Evolutionary conservation across 2,329 filamentous ascomycete genomes (phyloP).

Genomic region (Aspergillus latus): DNA sequence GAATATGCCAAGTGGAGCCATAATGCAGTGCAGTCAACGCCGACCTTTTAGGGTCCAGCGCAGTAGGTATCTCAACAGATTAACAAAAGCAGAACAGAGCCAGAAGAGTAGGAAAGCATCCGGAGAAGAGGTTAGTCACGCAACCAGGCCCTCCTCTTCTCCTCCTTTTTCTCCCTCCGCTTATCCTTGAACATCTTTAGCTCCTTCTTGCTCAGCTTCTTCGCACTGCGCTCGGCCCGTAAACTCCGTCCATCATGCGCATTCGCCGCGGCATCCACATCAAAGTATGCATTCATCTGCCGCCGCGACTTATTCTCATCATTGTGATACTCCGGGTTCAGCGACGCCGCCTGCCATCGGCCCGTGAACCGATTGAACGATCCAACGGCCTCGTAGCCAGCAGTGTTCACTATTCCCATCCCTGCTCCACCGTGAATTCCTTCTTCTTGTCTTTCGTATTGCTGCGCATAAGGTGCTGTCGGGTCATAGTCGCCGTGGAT

Average conservation of each 20-base stretch:
- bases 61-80: conserved; percentile 11
- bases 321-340: conserved; percentile 72
- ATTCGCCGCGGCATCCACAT: conserved; percentile 91
- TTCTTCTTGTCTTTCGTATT: conserved; percentile 43
- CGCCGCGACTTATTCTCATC: conserved; percentile 84
- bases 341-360: conserved; percentile 68
- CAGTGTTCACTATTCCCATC: conserved; percentile 41
- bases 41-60: conserved; percentile 9
- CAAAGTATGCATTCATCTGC: conserved; percentile 93
- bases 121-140: conserved; percentile 62
- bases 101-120: neutral
- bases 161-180: conserved; percentile 83
- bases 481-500: conserved; percentile 97
- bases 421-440: conserved; percentile 24
- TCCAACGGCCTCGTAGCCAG: conserved; percentile 65
- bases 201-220: conserved; percentile 81
- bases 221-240: conserved; percentile 82
- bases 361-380: conserved; percentile 93
- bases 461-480: conserved; percentile 86
- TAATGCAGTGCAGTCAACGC: conserved; percentile 2
- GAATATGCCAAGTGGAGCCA: neutral
- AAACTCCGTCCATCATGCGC: conserved; percentile 85
- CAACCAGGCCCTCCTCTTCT: conserved; percentile 90
- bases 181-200: conserved; percentile 91
- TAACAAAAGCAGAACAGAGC: neutral